A percentile compares a stretch with the other conserved stretches of the same genome.
Evolutionary conservation across 768 basidiomycete genomes (phyloP).

Genomic region (Neoboletus magnificus): DNA sequence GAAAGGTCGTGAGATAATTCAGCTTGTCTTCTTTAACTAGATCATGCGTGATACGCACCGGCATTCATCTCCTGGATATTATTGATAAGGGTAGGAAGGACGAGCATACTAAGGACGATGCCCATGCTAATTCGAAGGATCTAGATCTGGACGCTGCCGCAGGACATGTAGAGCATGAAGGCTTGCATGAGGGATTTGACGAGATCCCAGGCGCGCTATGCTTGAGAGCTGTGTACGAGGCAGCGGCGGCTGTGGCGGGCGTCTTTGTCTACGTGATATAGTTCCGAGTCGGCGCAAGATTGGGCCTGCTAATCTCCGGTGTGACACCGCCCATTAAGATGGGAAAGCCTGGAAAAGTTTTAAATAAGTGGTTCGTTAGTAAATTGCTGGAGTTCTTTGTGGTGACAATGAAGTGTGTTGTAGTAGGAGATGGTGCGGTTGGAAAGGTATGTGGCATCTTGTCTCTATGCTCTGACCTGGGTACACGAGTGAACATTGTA

Average conservation of each 20-base stretch:
- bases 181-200: conserved; percentile 95
- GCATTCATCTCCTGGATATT: conserved; percentile 76
- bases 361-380: too few relatives aligned
- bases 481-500: not conserved
- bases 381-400: too few relatives aligned
- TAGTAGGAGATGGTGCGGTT: conserved; percentile 96
- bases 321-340: too few relatives aligned
- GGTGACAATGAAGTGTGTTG: conserved; percentile 97
- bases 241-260: conserved; percentile 30
- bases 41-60: conserved; percentile 45
- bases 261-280: conserved; percentile 53
- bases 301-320: too few relatives aligned
- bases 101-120: conserved; percentile 90
- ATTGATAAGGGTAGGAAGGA: conserved; percentile 82
- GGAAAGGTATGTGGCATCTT: conserved; percentile 77
- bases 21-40: too few relatives aligned
- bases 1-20: too few relatives aligned
- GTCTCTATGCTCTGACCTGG: not conserved
- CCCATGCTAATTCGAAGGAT: conserved; percentile 98
- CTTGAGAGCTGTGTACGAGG: conserved; percentile 64
- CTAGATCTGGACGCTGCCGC: conserved; percentile 92
- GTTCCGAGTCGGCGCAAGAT: too few relatives aligned
- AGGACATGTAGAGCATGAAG: conserved; percentile 99
- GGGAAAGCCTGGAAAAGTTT: too few relatives aligned
- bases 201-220: conserved; percentile 81